Percentiles rank a stretch among this genome's conserved stretches.
phyloP scores from a whole-genome alignment of 2,329 filamentous ascomycete species.

The Pseudophaeomoniella oleicola region DNA sequence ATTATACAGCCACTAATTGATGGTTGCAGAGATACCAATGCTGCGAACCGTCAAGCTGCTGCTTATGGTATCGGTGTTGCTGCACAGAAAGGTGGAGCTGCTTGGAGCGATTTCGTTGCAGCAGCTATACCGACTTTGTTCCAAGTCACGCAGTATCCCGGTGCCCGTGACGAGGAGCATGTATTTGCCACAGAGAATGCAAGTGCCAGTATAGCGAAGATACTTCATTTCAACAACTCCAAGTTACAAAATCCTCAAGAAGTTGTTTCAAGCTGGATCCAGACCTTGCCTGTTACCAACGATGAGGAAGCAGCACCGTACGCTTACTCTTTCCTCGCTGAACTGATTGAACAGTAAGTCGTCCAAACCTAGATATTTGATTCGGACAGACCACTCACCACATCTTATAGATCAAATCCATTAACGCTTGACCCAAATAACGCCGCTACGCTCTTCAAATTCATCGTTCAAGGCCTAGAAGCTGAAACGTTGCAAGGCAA shows the following conservation, averaged over 20 bases:
- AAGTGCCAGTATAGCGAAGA: constrained; percentile 91
- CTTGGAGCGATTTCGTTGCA: constrained; percentile 79
- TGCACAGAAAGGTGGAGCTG: constrained; percentile 74
- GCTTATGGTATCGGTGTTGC: constrained; percentile 93
- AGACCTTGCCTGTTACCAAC: constrained; percentile 80
- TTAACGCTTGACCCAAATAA: constrained; percentile 53
- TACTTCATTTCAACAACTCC: constrained; percentile 73
- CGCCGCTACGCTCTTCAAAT: constrained; percentile 67
- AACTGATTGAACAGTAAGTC: constrained; percentile 88
- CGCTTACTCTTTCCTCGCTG: constrained; percentile 80
- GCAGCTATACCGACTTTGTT: constrained; percentile 70
- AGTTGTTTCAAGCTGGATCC: constrained; percentile 72
- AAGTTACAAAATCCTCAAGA: constrained; percentile 64
- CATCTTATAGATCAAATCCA: constrained; percentile 71
- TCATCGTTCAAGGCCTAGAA: constrained; percentile 77
- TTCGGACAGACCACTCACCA: constrained; percentile 6
- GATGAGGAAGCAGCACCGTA: constrained; percentile 97
- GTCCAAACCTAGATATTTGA: constrained; percentile 2
- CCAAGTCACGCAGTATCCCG: constrained; percentile 64
- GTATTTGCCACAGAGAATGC: constrained; percentile 97
- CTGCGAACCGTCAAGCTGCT: constrained; percentile 88
- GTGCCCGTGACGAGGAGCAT: constrained; percentile 80
- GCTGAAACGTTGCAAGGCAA: constrained; percentile 79
- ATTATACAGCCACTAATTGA: constrained; percentile 78
- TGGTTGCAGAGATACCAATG: constrained; percentile 71